These are phyloP conservation scores for Sporothrix brunneoviolacea DNA, from an alignment of 2,329 filamentous ascomycete genomes.

Conservation along the genomic window DNA sequence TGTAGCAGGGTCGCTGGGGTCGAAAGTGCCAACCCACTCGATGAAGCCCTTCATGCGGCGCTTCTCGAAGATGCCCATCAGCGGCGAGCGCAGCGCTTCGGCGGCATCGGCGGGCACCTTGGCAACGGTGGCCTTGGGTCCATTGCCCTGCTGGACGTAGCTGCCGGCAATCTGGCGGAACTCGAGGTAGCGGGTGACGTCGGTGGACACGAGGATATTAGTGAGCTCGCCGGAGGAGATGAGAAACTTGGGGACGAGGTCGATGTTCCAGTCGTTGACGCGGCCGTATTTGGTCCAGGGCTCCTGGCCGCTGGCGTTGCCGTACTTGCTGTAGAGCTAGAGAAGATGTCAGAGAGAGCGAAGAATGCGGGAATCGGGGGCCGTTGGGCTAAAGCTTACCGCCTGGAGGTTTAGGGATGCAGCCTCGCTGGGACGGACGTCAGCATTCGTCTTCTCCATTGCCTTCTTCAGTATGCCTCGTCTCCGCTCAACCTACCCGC, in stretches of 20 bases:
- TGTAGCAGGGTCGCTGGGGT: constrained; percentile 70
- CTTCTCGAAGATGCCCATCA: constrained; percentile 99
- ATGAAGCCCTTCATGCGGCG: constrained; percentile 93
- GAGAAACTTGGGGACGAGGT: constrained; percentile 94
- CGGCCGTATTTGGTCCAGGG: constrained; percentile 98
- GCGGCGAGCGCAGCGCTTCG: constrained; percentile 82
- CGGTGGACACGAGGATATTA: constrained; percentile 96
- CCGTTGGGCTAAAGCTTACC: constrained; percentile 46
- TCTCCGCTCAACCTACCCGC: constrained; percentile 60
- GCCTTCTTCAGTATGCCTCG: constrained; percentile 9
- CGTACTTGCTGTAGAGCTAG: constrained; percentile 94
- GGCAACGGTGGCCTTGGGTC: constrained; percentile 81
- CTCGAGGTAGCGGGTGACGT: constrained; percentile 81
- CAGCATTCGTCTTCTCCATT: constrained; percentile 9
- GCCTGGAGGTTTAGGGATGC: constrained; percentile 95
- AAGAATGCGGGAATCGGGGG: background rate
- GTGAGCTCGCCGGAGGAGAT: constrained; percentile 98
- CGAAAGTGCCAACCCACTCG: constrained; percentile 87
- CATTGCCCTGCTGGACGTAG: constrained; percentile 84
- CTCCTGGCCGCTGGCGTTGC: constrained; percentile 72
- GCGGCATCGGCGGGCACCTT: constrained; percentile 92
- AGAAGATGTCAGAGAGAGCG: constrained; percentile 3
- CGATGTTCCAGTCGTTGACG: constrained; percentile 98
- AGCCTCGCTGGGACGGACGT: constrained; percentile 60
- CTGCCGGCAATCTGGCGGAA: constrained; percentile 94